Evolutionary conservation across 768 basidiomycete genomes (phyloP).

Genomic region (Calocybe gangraenosa): DNA sequence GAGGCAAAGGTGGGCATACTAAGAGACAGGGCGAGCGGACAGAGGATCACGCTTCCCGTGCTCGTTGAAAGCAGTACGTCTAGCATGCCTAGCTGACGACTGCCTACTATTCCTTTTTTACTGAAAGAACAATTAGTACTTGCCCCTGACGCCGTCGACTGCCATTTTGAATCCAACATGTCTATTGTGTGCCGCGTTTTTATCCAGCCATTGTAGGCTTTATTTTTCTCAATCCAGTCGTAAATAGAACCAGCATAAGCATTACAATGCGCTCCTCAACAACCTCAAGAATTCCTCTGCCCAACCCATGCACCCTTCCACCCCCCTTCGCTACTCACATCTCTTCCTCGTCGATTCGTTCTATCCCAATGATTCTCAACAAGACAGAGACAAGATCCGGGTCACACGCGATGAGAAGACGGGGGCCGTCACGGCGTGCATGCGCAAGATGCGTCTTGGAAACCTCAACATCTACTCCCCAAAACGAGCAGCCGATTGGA

Average conservation of each 20-base stretch:
- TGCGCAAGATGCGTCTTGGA: conserved; percentile 79
- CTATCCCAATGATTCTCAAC: conserved; percentile 41
- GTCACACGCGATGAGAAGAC: conserved; percentile 83
- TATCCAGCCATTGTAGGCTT: no score
- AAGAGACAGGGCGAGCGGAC: conserved; percentile 49
- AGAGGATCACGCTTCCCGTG: conserved; percentile 66
- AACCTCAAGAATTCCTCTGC: conserved; percentile 57
- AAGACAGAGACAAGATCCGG: conserved; percentile 60
- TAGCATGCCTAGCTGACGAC: no score
- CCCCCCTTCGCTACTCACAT: conserved; percentile 72
- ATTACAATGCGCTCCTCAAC: conserved; percentile 87
- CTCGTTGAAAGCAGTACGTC: conserved; percentile 81
- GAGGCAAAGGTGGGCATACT: conserved; percentile 88
- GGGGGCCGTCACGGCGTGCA: conserved; percentile 55
- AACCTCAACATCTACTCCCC: conserved; percentile 88
- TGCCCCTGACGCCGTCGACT: conserved; percentile 50
- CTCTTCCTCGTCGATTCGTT: conserved; percentile 78
- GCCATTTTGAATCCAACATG: conserved; percentile 94
- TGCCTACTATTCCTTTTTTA: background rate
- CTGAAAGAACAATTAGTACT: conserved; percentile 48
- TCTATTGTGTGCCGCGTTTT: conserved; percentile 56
- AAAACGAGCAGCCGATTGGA: conserved; percentile 82
- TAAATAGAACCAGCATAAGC: conserved; percentile 85
- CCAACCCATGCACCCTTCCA: conserved; percentile 46
- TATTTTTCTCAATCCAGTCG: no score